phyloP scores from a whole-genome alignment of 179 eudicot species.

The Patellifolia procumbens region DNA sequence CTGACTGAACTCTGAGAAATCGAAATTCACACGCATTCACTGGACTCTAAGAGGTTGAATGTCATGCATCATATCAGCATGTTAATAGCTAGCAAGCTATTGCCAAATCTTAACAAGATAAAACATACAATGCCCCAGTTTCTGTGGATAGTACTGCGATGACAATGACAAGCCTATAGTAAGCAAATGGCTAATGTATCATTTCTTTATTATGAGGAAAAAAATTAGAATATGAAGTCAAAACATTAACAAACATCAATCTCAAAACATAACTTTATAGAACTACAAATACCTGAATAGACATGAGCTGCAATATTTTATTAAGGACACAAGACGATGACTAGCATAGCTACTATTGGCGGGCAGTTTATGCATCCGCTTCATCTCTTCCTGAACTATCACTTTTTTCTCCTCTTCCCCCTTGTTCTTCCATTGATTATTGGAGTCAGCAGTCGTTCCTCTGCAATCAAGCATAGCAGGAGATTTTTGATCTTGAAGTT shows the following conservation, averaged over 20 bases:
- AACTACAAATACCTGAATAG: constrained; percentile 56
- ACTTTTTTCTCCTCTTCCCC: constrained; percentile 53
- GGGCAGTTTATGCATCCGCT: constrained; percentile 68
- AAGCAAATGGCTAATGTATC: too few relatives aligned
- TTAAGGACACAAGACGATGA: constrained; percentile 73
- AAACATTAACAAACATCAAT: neutral
- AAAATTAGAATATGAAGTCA: too few relatives aligned
- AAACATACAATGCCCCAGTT: too few relatives aligned
- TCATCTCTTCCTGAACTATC: constrained; percentile 61
- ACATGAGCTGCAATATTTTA: constrained; percentile 71
- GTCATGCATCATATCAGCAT: too few relatives aligned
- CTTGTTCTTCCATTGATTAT: constrained; percentile 40
- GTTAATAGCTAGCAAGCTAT: too few relatives aligned
- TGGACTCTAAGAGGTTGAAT: too few relatives aligned
- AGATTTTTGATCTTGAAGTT: constrained; percentile 22
- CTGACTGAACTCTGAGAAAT: too few relatives aligned
- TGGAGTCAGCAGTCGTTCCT: constrained; percentile 24
- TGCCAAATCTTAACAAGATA: too few relatives aligned
- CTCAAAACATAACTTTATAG: neutral
- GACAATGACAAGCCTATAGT: too few relatives aligned
- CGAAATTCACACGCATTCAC: too few relatives aligned
- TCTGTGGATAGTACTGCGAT: too few relatives aligned
- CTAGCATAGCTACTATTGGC: constrained; percentile 66
- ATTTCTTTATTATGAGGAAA: too few relatives aligned
- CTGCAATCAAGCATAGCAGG: constrained; percentile 21